Percentiles rank a stretch among this genome's conserved stretches.
Evolutionary conservation across 768 basidiomycete species (phyloP).

Genomic region (Boletus rufocinnamomeus): DNA sequence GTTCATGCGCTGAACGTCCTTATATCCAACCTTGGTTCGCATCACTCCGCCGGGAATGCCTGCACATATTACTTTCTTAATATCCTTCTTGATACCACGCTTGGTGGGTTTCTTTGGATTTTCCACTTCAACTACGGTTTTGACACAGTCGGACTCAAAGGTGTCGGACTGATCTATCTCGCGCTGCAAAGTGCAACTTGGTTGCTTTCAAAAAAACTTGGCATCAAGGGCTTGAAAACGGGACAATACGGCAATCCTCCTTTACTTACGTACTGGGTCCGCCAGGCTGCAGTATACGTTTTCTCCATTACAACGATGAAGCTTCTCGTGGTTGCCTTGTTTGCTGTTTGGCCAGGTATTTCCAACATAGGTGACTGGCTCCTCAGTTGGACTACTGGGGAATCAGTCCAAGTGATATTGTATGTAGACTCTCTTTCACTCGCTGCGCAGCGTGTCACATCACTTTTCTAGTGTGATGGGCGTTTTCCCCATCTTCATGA

Average conservation of each 20-base stretch:
- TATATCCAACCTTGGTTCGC: constrained; percentile 75
- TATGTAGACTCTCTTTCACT: constrained; percentile 41
- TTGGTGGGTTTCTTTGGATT: constrained; percentile 55
- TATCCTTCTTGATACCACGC: constrained; percentile 72
- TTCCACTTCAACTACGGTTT: background rate
- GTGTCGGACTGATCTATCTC: constrained; percentile 81
- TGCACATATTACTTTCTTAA: constrained; percentile 94
- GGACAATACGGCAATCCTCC: constrained; percentile 91
- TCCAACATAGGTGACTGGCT: constrained; percentile 84
- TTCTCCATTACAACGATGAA: constrained; percentile 86
- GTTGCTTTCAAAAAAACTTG: constrained; percentile 61
- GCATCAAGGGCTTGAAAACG: constrained; percentile 76
- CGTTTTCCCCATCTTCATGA: constrained; percentile 87
- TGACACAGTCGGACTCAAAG: constrained; percentile 33
- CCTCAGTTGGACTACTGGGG: constrained; percentile 73
- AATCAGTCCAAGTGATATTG: constrained; percentile 78
- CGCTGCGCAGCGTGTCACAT: constrained; percentile 13
- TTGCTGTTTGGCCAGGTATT: constrained; percentile 69
- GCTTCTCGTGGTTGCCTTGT: constrained; percentile 76
- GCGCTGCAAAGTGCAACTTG: constrained; percentile 64
- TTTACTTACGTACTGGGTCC: constrained; percentile 65
- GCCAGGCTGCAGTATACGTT: constrained; percentile 83
- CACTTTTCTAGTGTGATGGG: constrained; percentile 71
- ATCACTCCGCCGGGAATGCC: constrained; percentile 73
- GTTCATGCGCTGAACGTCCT: constrained; percentile 79